Base-by-base conservation (phyloP, 129 eudicot species). In the Dittrichia graveolens region DNA sequence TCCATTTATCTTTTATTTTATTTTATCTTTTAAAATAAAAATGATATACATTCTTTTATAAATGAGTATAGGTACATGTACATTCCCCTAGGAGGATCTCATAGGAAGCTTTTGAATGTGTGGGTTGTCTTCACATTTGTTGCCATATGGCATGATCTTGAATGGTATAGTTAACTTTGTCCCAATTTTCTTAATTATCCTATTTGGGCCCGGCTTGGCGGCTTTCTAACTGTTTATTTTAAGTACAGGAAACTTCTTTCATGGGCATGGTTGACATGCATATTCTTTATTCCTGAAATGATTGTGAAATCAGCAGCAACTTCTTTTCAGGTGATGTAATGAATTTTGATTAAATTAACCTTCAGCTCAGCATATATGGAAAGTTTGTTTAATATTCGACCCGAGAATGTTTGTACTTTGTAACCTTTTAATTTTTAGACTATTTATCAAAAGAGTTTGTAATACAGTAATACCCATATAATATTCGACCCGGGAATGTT, bases 231-330 rank as follows among this genome's bases (percentile, higher is more conserved):
- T 56, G 46, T 53, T 65, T 39, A 58, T 45, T 75, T 31, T 44
- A 68, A 71, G 38, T 88, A 24, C 84, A 94, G 99, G 99, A 94
- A 90, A 74, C 99, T 94, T 94, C 89, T 94, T 55, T 94, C 97
- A 48, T 94, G 99, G 97, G 99, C 99, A 59, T 94, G 99, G 99
- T 90, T 94, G 82, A 94, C 99, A n/a, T 94, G 98, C 76, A 71
- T 90, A 75, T 94, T 94, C 74, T 94, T 94, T 76, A 79, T 94
- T 48, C 99, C 99, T 13, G 99, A 94, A 80, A 85, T 94, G 85
- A 59, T 94, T 37, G 82, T 94, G 77, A 94, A 94, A 80, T 86
- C 96, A 65, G 88, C 88, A 50, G 82, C 91, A 41, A 81, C 68
- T 42, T 63, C 87, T 69, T 69, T 81, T 69, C 42, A 88, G 99